Evolutionary conservation across 2,329 filamentous ascomycete genomes (phyloP), one percentile per base, ranked within the genome.

Genomic region (Tolypocladium nubicola): DNA sequence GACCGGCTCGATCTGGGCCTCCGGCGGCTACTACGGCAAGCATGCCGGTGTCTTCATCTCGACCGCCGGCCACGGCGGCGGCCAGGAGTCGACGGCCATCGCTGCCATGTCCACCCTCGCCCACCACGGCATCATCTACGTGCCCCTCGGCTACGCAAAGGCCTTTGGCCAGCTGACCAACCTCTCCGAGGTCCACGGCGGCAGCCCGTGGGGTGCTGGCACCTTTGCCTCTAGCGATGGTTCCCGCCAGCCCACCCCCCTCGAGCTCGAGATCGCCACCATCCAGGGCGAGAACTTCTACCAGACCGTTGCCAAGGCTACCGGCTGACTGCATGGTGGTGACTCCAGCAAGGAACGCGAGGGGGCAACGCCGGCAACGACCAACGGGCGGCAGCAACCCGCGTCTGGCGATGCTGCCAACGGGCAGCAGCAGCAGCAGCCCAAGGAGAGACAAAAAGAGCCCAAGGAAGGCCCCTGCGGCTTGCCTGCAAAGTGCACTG

Each of bases 71-170:
- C 78, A 79, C 57, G 94, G 94, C 61, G 94, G 94, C 71, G 94
- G 94, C 62, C 94, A 99, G 79, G 94, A 99, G 78, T 86, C 84
- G 58, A 99, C 94, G 53, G 87, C 83, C 64, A 77, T 97, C 62
- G 80, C 86, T 39, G 78, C 87, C 70, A 85, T 97, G 83, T 90
- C 86, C 68, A 97, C 93, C 21, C 79, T 97, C 56, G 74, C 86
- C 60, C 94, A 97, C 78, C 94, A 97, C 79, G 94, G 94, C 68
- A 88, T 97, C 77, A 87, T 94, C 79, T 97, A 88, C 73, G 91
- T 97, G n/a, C 94, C 94, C 53, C 81, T 97, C 56, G 94, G 94
- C 57, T 97, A 96, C 80, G 87, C 89, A 76, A 89, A 86, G 67
- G 76, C 84, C 54, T 97, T 96, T 70, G 70, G 70, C 59, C 75